phyloP scores from a whole-genome alignment of 139 green algal species.

The Haematococcus lacustris region DNA sequence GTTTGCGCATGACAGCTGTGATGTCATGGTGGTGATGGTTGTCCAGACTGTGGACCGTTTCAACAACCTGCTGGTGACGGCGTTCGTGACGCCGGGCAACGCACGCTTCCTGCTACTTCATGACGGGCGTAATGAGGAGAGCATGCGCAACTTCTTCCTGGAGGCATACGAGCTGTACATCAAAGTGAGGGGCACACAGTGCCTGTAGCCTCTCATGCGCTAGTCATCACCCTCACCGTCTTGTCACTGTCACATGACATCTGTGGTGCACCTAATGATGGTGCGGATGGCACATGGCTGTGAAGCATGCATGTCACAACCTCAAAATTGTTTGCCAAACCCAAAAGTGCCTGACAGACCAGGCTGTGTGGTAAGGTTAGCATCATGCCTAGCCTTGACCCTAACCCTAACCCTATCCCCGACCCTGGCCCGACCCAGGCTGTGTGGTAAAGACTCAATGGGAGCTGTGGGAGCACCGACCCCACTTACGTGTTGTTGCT shows the following conservation, averaged over 20 bases:
- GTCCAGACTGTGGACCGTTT: conserved; percentile 82
- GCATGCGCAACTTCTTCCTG: conserved; percentile 77
- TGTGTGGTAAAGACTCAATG: no score
- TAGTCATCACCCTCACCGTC: background rate
- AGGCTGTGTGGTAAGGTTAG: background rate
- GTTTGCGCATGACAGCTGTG: no score
- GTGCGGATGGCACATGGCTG: no score
- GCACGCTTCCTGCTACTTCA: conserved; percentile 86
- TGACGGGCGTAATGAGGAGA: conserved; percentile 70
- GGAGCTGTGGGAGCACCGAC: no score
- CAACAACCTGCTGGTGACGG: conserved; percentile 82
- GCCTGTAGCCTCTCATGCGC: background rate
- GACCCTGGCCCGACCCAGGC: no score
- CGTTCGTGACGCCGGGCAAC: conserved; percentile 69
- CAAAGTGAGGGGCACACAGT: conserved; percentile 22
- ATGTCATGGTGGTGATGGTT: no score
- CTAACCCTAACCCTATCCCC: no score
- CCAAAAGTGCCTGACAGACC: background rate
- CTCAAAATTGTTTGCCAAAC: no score
- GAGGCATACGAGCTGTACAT: conserved; percentile 90
- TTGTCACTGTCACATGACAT: background rate
- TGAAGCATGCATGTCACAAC: no score
- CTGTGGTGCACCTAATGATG: background rate
- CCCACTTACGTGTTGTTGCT: no score
- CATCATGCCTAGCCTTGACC: background rate